A percentile compares a stretch with the other conserved stretches of the same genome.
Conservation (phyloP, 805 yeast genomes). For the Kregervanrija delftensis region DNA sequence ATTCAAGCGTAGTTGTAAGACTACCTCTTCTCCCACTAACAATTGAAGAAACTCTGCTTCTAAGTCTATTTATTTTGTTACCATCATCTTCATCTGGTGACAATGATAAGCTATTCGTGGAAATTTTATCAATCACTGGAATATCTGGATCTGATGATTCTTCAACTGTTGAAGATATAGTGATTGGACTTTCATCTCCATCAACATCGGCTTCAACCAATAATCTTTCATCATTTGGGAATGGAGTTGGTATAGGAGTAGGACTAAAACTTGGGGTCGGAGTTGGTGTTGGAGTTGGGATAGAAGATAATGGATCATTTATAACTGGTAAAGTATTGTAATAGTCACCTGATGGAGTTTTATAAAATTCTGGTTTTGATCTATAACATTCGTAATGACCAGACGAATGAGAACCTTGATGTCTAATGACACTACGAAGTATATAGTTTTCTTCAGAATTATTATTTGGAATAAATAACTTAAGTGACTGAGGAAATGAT, state of each 20-base stretch:
- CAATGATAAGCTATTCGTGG: too few relatives aligned
- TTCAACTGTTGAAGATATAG: not conserved
- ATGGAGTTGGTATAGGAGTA: not conserved
- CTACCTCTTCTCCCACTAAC: not conserved
- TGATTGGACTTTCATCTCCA: not conserved
- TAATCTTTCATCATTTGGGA: not conserved
- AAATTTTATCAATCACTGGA: not conserved
- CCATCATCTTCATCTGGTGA: not conserved
- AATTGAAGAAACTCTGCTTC: not conserved
- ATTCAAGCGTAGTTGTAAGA: not conserved
- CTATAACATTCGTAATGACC: conserved; percentile 92
- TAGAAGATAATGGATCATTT: not conserved
- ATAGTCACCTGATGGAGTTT: conserved; percentile 26
- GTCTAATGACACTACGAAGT: conserved; percentile 70
- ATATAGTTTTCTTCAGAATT: conserved; percentile 31
- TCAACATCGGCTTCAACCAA: not conserved
- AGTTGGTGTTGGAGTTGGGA: not conserved
- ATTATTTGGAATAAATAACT: conserved; percentile 7
- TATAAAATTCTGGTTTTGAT: conserved; percentile 59
- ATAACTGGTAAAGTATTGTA: conserved; percentile 14
- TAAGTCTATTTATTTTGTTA: not conserved
- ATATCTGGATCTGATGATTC: not conserved
- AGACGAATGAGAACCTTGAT: conserved; percentile 78
- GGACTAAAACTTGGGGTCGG: not conserved
- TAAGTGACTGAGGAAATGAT: conserved; percentile 51